phyloP scores from a whole-genome alignment of 2,329 filamentous ascomycete species.

The Lecanicillium sp. region DNA sequence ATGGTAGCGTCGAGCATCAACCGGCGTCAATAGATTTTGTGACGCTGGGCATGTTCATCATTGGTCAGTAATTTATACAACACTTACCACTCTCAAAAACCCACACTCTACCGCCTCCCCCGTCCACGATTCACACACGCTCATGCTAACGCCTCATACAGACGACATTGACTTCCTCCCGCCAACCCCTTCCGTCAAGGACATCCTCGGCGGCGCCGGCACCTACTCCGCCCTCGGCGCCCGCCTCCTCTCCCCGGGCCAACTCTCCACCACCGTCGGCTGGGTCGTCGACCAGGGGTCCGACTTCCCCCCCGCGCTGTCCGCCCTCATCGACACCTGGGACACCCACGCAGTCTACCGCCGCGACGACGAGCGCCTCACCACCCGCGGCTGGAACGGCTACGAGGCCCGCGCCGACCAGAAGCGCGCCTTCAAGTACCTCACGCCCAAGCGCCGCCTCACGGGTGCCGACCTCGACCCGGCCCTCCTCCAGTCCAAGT shows the following conservation, averaged over 20 bases:
- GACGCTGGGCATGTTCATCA: constrained; percentile 68
- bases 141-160: constrained; percentile 29
- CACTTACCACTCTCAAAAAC: not conserved
- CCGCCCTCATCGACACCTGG: constrained; percentile 64
- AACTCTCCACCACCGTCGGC: constrained; percentile 62
- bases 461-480: constrained; percentile 64
- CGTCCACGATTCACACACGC: not conserved
- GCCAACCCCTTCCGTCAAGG: constrained; percentile 59
- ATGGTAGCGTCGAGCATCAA: not conserved
- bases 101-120: not conserved
- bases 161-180: constrained; percentile 87
- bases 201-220: constrained; percentile 84
- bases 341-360: constrained; percentile 67
- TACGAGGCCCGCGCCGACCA: constrained; percentile 63
- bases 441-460: constrained; percentile 78
- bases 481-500: constrained; percentile 61
- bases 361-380: constrained; percentile 59
- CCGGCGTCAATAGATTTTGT: constrained; percentile 52
- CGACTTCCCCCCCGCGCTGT: constrained; percentile 71
- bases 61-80: constrained; percentile 44
- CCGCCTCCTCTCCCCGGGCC: constrained; percentile 71
- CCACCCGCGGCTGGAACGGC: constrained; percentile 89
- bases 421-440: constrained; percentile 74
- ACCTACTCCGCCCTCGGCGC: constrained; percentile 84
- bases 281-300: constrained; percentile 89